Evolutionary conservation across 176 grass and related monocot species (phyloP).

Genomic region (Pontederia paniculata): DNA sequence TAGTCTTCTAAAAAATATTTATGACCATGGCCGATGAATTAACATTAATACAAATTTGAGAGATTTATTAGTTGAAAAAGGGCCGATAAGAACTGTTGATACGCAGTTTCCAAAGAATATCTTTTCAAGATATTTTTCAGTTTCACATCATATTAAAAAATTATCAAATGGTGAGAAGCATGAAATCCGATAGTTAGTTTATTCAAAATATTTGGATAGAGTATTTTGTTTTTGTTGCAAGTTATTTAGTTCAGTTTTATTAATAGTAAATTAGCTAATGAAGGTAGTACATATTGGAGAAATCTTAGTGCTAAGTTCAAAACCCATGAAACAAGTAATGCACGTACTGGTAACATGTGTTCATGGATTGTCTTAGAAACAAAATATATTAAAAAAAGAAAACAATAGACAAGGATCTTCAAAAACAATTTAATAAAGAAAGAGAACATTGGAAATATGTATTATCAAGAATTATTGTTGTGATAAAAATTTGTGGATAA

Average conservation of each 20-base stretch:
- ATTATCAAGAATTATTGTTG: too few species aligned
- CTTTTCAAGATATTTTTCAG: constrained; percentile 1
- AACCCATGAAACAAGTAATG: too few species aligned
- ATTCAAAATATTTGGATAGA: neutral
- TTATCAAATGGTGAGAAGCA: constrained; percentile 3
- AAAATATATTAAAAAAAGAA: too few species aligned
- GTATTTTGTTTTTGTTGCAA: constrained; percentile 8
- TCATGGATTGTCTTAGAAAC: too few species aligned
- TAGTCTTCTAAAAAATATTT: too few species aligned
- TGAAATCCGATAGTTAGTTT: constrained; percentile 7
- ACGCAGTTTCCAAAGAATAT: neutral
- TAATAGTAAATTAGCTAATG: constrained; percentile 3
- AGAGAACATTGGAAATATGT: too few species aligned
- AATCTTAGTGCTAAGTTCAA: neutral
- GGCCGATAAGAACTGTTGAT: neutral
- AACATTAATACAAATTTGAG: too few species aligned
- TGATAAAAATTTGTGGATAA: too few species aligned
- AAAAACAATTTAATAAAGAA: too few species aligned
- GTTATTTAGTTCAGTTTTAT: neutral
- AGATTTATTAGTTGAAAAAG: neutral
- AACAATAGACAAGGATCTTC: too few species aligned
- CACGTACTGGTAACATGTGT: too few species aligned
- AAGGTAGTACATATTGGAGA: neutral
- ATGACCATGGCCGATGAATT: too few species aligned
- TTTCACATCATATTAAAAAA: neutral